Evolutionary conservation across 2,329 filamentous ascomycete genomes (phyloP).

Genomic region (Pseudocercospora macadamiae): DNA sequence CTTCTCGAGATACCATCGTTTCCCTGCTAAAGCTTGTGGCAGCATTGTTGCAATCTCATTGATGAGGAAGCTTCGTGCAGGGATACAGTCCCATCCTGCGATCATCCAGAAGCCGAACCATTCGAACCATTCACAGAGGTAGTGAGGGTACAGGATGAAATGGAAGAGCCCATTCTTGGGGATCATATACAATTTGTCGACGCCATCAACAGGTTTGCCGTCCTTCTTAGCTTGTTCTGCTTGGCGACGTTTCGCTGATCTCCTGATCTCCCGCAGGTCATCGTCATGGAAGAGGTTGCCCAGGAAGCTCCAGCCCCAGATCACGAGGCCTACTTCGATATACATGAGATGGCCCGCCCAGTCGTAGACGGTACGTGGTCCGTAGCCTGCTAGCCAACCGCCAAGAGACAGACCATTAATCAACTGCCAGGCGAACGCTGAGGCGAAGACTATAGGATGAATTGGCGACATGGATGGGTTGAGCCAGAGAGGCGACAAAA

Average conservation of each 20-base stretch:
- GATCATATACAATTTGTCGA: conserved; percentile 84
- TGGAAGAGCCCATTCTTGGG: conserved; percentile 82
- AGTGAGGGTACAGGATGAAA: conserved; percentile 86
- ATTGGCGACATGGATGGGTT: conserved; percentile 94
- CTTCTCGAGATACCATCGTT: conserved; percentile 81
- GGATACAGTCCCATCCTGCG: conserved; percentile 65
- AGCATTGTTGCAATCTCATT: conserved; percentile 92
- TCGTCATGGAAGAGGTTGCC: conserved; percentile 90
- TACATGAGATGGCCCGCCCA: conserved; percentile 51
- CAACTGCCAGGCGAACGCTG: conserved; percentile 74
- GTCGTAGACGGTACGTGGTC: conserved; percentile 62
- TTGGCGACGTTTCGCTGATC: conserved; percentile 66
- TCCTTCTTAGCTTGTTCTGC: conserved; percentile 52
- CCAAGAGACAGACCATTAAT: conserved; percentile 77
- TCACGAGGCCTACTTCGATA: conserved; percentile 65
- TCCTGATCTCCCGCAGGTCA: conserved; percentile 81
- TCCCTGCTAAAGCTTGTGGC: conserved; percentile 78
- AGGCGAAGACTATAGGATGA: conserved; percentile 67
- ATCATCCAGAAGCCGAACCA: conserved; percentile 88
- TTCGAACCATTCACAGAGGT: conserved; percentile 95
- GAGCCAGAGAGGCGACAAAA: conserved; percentile 75
- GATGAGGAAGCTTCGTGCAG: conserved; percentile 78
- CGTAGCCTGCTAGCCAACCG: conserved; percentile 81
- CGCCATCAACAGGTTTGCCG: conserved; percentile 52
- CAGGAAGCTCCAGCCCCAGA: conserved; percentile 77